Percentiles rank a stretch among this genome's conserved stretches.
Evolutionary conservation across 164 flowering plant species (phyloP).

Genomic region (Magnolia changhungtana): DNA sequence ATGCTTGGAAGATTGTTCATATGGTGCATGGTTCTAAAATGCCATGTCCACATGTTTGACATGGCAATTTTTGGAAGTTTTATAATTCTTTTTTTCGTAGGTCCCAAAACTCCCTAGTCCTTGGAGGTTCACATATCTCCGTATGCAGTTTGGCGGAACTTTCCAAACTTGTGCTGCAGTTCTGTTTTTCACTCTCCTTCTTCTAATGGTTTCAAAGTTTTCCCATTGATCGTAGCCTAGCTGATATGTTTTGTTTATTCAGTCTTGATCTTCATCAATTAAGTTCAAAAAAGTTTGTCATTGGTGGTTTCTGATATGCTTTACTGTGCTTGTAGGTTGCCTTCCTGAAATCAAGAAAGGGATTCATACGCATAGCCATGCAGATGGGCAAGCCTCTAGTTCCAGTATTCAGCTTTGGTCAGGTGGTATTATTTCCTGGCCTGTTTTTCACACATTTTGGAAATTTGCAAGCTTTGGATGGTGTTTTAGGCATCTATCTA

Average conservation of each 20-base stretch:
- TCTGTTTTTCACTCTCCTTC: too few relatives aligned
- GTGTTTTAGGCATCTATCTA: not conserved
- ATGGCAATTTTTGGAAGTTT: too few relatives aligned
- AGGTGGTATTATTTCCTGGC: conserved; percentile 37
- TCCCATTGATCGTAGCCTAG: too few relatives aligned
- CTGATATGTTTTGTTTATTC: not conserved
- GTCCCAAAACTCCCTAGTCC: too few relatives aligned
- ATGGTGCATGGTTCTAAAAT: conserved; percentile 68
- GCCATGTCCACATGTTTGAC: too few relatives aligned
- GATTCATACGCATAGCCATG: conserved; percentile 87
- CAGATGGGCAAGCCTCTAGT: conserved; percentile 75
- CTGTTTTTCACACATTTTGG: not conserved
- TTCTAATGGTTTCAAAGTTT: too few relatives aligned
- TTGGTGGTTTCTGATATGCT: not conserved
- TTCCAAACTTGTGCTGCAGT: too few relatives aligned
- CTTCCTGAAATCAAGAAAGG: conserved; percentile 71
- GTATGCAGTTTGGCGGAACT: too few relatives aligned
- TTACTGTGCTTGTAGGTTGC: conserved; percentile 44
- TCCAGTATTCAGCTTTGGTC: conserved; percentile 92
- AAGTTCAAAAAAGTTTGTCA: not conserved
- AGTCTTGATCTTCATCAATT: not conserved
- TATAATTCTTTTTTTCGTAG: too few relatives aligned
- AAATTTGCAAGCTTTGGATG: not conserved
- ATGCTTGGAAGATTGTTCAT: conserved; percentile 62
- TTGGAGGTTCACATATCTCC: too few relatives aligned